phyloP scores from a whole-genome alignment of 768 basidiomycete species.

The Calvatia gigantea region DNA sequence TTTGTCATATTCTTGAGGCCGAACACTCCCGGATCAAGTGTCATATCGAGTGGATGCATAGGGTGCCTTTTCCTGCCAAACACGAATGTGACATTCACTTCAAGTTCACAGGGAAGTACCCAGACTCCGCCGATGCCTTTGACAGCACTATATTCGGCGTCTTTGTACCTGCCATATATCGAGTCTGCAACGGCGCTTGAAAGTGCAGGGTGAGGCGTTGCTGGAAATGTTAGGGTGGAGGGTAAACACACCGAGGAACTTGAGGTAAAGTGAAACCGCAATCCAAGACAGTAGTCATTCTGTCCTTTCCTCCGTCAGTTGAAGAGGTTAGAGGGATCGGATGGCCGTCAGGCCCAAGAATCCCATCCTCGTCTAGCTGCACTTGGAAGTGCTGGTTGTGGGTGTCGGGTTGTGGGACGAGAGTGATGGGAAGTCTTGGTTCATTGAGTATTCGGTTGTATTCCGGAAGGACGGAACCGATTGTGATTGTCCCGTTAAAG shows the following conservation, averaged over 20 bases:
- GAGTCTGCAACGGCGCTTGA: constrained; percentile 54
- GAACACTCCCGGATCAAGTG: constrained; percentile 33
- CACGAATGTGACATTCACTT: constrained; percentile 66
- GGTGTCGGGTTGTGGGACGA: constrained; percentile 20
- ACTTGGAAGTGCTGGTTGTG: constrained; percentile 83
- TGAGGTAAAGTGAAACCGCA: constrained; percentile 51
- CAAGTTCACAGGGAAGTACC: constrained; percentile 72
- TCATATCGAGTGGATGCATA: constrained; percentile 70
- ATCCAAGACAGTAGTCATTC: constrained; percentile 62
- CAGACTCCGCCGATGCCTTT: constrained; percentile 59
- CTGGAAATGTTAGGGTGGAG: too few relatives aligned
- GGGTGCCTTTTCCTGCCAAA: constrained; percentile 70
- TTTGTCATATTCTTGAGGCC: constrained; percentile 40
- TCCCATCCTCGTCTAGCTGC: constrained; percentile 61
- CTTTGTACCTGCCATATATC: constrained; percentile 76
- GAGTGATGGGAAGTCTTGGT: constrained; percentile 47
- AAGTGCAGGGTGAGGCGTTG: too few relatives aligned
- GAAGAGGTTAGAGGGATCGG: too few relatives aligned
- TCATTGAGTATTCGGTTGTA: constrained; percentile 47
- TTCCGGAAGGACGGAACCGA: constrained; percentile 53
- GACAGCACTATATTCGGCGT: constrained; percentile 59
- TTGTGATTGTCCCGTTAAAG: constrained; percentile 58
- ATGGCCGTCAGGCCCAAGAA: constrained; percentile 75
- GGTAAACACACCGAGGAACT: constrained; percentile 62
- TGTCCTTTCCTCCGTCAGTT: constrained; percentile 37